Conservation (phyloP, 345 rosid genomes). For the Alliaria petiolata region DNA sequence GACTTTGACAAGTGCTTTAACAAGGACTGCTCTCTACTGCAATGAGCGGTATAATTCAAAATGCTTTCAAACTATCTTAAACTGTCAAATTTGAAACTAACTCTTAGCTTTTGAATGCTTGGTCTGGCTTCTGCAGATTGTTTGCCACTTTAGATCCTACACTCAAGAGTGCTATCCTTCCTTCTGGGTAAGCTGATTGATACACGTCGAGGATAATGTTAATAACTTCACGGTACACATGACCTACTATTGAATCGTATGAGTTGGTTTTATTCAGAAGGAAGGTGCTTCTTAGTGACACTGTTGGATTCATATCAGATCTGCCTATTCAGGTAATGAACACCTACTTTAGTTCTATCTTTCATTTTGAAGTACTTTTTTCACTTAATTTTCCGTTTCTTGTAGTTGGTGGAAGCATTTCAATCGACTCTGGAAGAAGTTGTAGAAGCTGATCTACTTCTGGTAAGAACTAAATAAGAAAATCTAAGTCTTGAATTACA, state of each 20-base stretch:
- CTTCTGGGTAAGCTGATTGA: constrained; percentile 57
- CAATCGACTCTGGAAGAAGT: constrained; percentile 95
- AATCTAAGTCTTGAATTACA: background rate
- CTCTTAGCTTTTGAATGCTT: constrained; percentile 1
- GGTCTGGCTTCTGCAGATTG: constrained; percentile 42
- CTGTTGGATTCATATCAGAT: constrained; percentile 96
- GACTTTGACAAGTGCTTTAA: constrained; percentile 67
- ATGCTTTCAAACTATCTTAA: constrained; percentile 10
- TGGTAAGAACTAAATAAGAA: constrained; percentile 43
- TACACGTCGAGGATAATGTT: background rate
- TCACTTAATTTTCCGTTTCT: background rate
- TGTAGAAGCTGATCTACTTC: constrained; percentile 86
- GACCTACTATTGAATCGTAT: background rate
- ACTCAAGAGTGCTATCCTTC: constrained; percentile 62
- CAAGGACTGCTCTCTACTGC: constrained; percentile 69
- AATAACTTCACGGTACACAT: background rate
- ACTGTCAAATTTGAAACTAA: background rate
- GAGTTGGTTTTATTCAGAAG: constrained; percentile 46
- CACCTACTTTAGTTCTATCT: background rate
- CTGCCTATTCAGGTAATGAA: constrained; percentile 77
- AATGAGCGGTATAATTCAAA: constrained; percentile 63
- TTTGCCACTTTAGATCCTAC: constrained; percentile 86
- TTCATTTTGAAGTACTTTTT: background rate
- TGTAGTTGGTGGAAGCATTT: constrained; percentile 86
- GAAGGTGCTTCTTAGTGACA: constrained; percentile 82